phyloP scores from a whole-genome alignment of 2,329 filamentous ascomycete species.

The Fusarium sp. region DNA sequence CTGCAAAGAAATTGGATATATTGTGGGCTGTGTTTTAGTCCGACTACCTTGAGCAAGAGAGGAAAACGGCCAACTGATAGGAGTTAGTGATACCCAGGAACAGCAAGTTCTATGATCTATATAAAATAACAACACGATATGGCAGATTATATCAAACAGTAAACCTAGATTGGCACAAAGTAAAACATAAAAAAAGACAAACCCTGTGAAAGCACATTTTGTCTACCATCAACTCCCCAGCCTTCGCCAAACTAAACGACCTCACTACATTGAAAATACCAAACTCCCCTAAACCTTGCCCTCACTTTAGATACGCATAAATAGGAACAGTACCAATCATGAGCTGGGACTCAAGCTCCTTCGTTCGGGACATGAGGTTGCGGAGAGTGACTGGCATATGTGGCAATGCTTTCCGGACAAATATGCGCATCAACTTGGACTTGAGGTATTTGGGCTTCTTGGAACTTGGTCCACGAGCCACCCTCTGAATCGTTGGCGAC shows the following conservation, averaged over 20 bases:
- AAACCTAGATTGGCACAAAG: neutral
- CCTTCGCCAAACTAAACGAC: neutral
- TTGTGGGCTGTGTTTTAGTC: neutral
- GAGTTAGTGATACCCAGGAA: slow-evolving; percentile 42
- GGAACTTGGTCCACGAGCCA: neutral
- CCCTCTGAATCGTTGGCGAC: neutral
- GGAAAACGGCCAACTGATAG: neutral
- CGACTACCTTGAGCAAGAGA: neutral
- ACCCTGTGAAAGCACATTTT: neutral
- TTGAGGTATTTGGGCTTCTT: slow-evolving; percentile 4
- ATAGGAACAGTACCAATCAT: slow-evolving; percentile 5
- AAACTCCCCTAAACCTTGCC: neutral
- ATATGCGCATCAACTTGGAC: neutral
- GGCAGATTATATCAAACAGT: neutral
- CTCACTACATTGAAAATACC: neutral
- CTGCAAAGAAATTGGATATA: neutral
- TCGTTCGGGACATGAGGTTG: slow-evolving; percentile 31
- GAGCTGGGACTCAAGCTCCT: slow-evolving; percentile 27
- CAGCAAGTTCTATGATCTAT: slow-evolving; percentile 24
- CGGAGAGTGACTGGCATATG: slow-evolving; percentile 39
- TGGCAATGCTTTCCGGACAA: slow-evolving; percentile 9
- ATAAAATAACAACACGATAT: slow-evolving; percentile 9
- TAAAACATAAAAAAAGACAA: neutral
- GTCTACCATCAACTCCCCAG: slow-evolving; percentile 6
- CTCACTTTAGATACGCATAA: slow-evolving; percentile 12